Evolutionary conservation across 148 eudicot species (phyloP), one percentile per base, ranked within the genome.

Genomic region (Amaranthus palmeri): DNA sequence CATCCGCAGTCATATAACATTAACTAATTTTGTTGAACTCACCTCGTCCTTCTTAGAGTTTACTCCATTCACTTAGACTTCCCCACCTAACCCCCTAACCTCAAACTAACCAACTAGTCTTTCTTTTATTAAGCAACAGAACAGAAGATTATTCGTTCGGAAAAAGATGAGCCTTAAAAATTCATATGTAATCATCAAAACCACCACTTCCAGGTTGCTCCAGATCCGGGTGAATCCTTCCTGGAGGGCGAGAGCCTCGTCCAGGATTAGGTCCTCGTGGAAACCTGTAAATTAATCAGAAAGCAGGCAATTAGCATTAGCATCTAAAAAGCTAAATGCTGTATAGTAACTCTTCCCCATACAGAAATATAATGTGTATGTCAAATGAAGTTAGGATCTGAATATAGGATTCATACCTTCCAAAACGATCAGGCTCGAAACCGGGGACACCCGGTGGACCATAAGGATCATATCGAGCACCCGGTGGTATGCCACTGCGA

Each of bases 371-470:
- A 25, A 25, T 25, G 36, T 25, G 36, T 25, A 25, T 2, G 36
- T 25, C 36, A 25, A 25, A 25, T 25, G 36, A 25, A 25, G 36
- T 25, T 25, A 25, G 2, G 36, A 25, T 25, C 36, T 15, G 46
- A 67, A 15, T 10, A 53, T 10, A 41, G 6, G 45, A 65, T 17
- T 2, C 3, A 25, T 81, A 93, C 98, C 98, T 89, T 74, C 81
- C 71, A 80, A 88, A 86, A 42, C 84, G 83, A 54, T 74, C 77
- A 41, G 97, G 97, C 80, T 89, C 98, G 81, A 91, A 91, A 61
- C 98, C 97, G 44, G 98, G 98, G 64, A 93, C 88, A 46, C 77
- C 86, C 36, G 97, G 98, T 9, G 97, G 97, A 43, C 97, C 97
- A 84, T 68, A 91, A 14, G 98, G 98, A 85, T 93, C 98, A 79